These are phyloP conservation scores for Solanum arcanum DNA, from an alignment of 257 asterid genomes.

Conservation along the genomic window DNA sequence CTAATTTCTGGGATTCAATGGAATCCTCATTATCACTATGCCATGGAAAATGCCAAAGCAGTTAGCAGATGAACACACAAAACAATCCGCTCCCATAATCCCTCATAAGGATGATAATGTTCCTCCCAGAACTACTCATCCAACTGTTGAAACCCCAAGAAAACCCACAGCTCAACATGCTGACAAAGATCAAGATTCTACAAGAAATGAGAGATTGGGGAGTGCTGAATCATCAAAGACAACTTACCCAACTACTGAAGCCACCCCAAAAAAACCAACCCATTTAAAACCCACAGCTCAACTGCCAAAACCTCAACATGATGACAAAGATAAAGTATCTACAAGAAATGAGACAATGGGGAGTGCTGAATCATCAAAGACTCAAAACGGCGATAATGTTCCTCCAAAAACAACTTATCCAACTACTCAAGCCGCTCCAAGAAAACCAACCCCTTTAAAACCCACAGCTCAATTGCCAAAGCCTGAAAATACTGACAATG, in stretches of 20 bases:
- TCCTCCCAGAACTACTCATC: constrained; percentile 2
- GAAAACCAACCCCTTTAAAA: not conserved
- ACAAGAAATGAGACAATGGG: not conserved
- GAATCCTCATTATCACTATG: constrained; percentile 41
- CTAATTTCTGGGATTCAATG: not conserved
- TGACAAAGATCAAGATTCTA: not conserved
- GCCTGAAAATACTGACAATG: not conserved
- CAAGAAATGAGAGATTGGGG: not conserved
- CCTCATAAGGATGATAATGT: not conserved
- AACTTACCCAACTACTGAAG: not conserved
- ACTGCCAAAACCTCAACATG: not conserved
- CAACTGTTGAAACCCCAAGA: not conserved
- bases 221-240: too few relatives aligned
- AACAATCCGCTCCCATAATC: not conserved
- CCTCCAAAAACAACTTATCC: constrained; percentile 10
- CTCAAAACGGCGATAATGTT: not conserved
- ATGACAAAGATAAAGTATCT: not conserved
- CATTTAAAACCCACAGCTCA: not conserved
- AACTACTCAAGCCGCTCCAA: not conserved
- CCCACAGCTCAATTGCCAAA: not conserved
- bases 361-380: not conserved
- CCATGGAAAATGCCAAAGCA: constrained; percentile 13
- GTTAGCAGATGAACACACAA: not conserved
- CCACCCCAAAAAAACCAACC: not conserved
- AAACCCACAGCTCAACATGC: not conserved